A percentile compares a stretch with the other conserved stretches of the same genome.
These are phyloP conservation scores for Phytopythium cucurbitacearum DNA, from an alignment of 352 stramenopile species.

Conservation along the genomic window DNA sequence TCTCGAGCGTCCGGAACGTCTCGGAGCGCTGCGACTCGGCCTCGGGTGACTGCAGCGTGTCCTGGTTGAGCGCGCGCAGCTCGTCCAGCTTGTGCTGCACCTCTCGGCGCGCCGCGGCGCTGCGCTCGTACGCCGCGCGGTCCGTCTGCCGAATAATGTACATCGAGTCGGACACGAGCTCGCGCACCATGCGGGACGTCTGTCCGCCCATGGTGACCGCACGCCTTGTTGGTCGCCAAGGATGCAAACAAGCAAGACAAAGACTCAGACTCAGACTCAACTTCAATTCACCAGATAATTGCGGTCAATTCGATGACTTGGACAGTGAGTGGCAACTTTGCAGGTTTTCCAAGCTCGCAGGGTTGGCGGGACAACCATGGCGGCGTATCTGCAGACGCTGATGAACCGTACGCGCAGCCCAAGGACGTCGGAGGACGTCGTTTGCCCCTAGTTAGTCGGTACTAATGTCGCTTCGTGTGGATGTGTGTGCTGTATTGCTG, in stretches of 20 bases:
- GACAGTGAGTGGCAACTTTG: too few relatives aligned
- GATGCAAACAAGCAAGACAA: too few relatives aligned
- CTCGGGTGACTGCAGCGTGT: conserved; percentile 58
- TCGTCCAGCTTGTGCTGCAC: conserved; percentile 60
- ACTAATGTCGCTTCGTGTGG: background rate
- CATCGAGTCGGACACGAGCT: conserved; percentile 73
- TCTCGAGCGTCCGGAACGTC: conserved; percentile 55
- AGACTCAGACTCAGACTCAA: conserved; percentile 8
- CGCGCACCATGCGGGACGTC: conserved; percentile 73
- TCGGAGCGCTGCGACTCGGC: conserved; percentile 45
- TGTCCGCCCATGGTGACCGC: conserved; percentile 57
- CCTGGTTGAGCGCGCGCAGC: conserved; percentile 45
- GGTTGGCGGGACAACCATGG: conserved; percentile 32
- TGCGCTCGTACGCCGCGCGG: conserved; percentile 59
- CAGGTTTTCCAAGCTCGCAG: conserved; percentile 2
- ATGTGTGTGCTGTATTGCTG: background rate
- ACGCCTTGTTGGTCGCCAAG: background rate
- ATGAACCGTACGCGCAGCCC: conserved; percentile 63
- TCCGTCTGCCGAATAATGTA: conserved; percentile 82
- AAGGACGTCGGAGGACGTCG: conserved; percentile 2
- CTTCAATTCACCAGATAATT: conserved; percentile 4
- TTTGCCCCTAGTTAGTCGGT: background rate
- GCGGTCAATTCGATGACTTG: conserved; percentile 16
- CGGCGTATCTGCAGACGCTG: conserved; percentile 79
- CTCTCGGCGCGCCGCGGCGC: conserved; percentile 41